Evolutionary conservation across 208 protist species (phyloP).

Genomic region (Leishmania lainsoni): DNA sequence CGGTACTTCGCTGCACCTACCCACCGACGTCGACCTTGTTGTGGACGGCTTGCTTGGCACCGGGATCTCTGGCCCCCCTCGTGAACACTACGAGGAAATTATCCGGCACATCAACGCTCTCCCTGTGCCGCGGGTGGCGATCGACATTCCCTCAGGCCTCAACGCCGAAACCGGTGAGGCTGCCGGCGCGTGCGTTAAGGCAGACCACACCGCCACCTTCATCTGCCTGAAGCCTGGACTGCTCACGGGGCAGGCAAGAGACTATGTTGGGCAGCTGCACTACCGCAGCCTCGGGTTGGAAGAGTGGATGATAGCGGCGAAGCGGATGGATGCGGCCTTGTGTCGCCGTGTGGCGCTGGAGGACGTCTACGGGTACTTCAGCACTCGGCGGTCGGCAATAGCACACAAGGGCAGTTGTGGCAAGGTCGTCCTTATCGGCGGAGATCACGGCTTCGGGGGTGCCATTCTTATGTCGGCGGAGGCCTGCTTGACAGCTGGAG

Average conservation of each 20-base stretch:
- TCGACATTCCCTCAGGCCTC: constrained; percentile 88
- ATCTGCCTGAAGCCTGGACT: constrained; percentile 86
- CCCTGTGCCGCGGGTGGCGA: constrained; percentile 59
- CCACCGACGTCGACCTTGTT: constrained; percentile 61
- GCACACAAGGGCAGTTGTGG: constrained; percentile 79
- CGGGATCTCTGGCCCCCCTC: constrained; percentile 62
- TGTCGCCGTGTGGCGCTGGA: constrained; percentile 51
- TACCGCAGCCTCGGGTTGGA: constrained; percentile 62
- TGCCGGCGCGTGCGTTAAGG: constrained; percentile 60
- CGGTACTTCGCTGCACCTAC: constrained; percentile 16
- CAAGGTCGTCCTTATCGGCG: constrained; percentile 69
- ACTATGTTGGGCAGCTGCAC: constrained; percentile 74
- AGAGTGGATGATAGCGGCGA: constrained; percentile 50
- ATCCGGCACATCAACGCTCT: constrained; percentile 62
- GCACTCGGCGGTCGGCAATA: constrained; percentile 23
- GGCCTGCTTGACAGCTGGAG: constrained; percentile 56
- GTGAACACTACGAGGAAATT: constrained; percentile 60
- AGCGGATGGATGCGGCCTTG: constrained; percentile 25
- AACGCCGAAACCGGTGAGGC: constrained; percentile 76
- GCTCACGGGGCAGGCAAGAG: constrained; percentile 59
- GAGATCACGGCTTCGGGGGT: constrained; percentile 70
- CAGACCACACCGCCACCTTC: constrained; percentile 79
- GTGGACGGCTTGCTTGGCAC: constrained; percentile 85
- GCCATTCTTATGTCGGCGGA: constrained; percentile 84
- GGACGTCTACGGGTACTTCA: constrained; percentile 50